Evolutionary conservation across 805 yeast genomes (phyloP), one percentile per base, ranked within the genome.

Genomic region (Saccharomycopsis sp.): DNA sequence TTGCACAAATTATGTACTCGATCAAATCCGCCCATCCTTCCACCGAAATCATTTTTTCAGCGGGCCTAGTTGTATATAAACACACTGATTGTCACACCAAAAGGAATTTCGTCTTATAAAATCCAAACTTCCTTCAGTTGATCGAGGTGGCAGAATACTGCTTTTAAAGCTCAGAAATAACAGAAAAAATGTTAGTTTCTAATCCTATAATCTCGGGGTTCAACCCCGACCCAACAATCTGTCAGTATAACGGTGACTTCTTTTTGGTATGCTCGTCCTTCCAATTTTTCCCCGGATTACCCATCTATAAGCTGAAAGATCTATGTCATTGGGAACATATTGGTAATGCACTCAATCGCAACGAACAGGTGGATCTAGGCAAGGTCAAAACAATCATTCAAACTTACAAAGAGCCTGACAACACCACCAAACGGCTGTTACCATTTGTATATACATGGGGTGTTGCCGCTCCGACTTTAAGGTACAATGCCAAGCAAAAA

Each of bases 401-500:
- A 20, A 21, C 53, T 8, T 57, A 57, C 34, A 34, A 21, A 21
- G 57, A 57, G 24, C 29, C 46, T 18, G 34, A 51, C n/a, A 54
- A 57, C 20, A 23, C 24, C 2, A 54, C 41, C n/a, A 53, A 54
- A 47, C 34, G 21, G 8, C 21, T 16, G 16, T 8, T 21, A 7
- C 16, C 58, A n/a, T 58, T 58, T 34, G 52, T 58, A 18, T 58
- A 55, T 53, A 58, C 12, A 21, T 55, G 61, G 61, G 61, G 61
- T 2, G 24, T 58, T 47, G 23, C 40, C 37, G 61, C 61, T 3
- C 58, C 61, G 12, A 58, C 61, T 3, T 21, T 58, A 14, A 34
- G 61, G 23, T 48, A 55, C 48, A 53, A 55, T 50, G 5, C 37
- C 37, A 14, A 34, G 1, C 55, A 46, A n/a, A 21, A 5, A 21